Conservation (phyloP, 164 flowering plant genomes). For the grape (Vitis vinifera) region DNA sequence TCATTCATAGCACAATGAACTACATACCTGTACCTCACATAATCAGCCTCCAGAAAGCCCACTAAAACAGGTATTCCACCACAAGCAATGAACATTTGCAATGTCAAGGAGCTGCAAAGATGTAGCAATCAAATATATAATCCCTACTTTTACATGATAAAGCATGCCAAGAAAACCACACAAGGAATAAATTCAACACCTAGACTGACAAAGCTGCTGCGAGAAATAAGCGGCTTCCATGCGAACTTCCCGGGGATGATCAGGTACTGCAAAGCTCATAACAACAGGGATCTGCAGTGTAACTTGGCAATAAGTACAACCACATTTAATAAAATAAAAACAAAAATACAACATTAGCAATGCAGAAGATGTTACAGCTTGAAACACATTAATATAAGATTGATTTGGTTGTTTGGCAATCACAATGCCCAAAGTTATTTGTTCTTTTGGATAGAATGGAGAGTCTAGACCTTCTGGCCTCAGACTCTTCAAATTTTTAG, state of each 20-base stretch:
- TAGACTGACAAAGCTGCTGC: slow-evolving; percentile 97
- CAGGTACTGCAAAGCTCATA: slow-evolving; percentile 84
- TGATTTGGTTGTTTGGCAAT: too few relatives aligned
- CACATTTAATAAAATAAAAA: not conserved
- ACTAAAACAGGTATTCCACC: slow-evolving; percentile 95
- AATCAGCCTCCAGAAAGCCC: slow-evolving; percentile 96
- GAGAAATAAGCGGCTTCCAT: slow-evolving; percentile 95
- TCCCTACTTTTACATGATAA: not conserved
- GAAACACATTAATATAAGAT: too few relatives aligned
- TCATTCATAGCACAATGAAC: not conserved
- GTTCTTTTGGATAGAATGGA: too few relatives aligned
- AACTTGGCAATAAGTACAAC: slow-evolving; percentile 11
- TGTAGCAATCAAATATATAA: too few relatives aligned
- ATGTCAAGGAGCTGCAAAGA: slow-evolving; percentile 74
- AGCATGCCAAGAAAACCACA: not conserved
- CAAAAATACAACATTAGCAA: not conserved
- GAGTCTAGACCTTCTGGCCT: too few relatives aligned
- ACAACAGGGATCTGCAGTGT: slow-evolving; percentile 74
- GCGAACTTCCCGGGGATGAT: slow-evolving; percentile 89
- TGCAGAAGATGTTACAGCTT: too few relatives aligned
- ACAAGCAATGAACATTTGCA: slow-evolving; percentile 98
- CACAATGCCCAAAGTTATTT: too few relatives aligned
- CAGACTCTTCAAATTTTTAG: too few relatives aligned
- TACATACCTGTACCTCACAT: slow-evolving; percentile 88
- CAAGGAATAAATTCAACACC: slow-evolving; percentile 39